Evolutionary conservation across 1,284 basidiomycete genomes (phyloP).

Genomic region (Puccinia hordei): DNA sequence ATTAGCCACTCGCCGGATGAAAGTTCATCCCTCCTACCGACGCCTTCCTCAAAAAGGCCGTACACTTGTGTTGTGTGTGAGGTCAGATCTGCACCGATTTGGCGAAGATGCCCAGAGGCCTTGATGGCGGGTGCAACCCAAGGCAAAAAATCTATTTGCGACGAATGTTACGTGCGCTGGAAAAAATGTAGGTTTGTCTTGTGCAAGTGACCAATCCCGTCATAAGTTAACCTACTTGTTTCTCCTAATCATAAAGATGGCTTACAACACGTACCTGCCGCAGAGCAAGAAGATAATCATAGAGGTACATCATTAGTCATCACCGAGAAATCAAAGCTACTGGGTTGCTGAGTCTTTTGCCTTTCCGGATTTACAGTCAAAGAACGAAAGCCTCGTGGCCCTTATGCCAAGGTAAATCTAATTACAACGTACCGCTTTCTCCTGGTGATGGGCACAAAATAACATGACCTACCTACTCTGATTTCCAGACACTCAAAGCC

Average conservation of each 20-base stretch:
- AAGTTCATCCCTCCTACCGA: conserved; percentile 28
- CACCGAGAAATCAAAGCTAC: background rate
- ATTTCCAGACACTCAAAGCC: conserved; percentile 18
- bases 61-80: conserved; percentile 50
- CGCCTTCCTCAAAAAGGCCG: conserved; percentile 39
- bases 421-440: background rate
- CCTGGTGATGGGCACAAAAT: background rate
- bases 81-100: conserved; percentile 21
- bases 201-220: background rate
- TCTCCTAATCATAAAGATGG: conserved; percentile 38
- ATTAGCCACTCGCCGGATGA: conserved; percentile 42
- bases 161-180: conserved; percentile 50
- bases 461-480: background rate
- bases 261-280: conserved; percentile 45
- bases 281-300: conserved; percentile 47
- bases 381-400: conserved; percentile 43
- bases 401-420: conserved; percentile 34
- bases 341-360: background rate
- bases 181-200: conserved; percentile 38
- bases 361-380: conserved; percentile 5
- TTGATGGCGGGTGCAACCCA: conserved; percentile 43
- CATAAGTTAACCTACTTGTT: background rate
- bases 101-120: conserved; percentile 49
- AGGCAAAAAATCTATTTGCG: conserved; percentile 44
- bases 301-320: conserved; percentile 12